These are phyloP conservation scores for Aegle marmelos DNA, from an alignment of 345 rosid species.

Conservation along the genomic window DNA sequence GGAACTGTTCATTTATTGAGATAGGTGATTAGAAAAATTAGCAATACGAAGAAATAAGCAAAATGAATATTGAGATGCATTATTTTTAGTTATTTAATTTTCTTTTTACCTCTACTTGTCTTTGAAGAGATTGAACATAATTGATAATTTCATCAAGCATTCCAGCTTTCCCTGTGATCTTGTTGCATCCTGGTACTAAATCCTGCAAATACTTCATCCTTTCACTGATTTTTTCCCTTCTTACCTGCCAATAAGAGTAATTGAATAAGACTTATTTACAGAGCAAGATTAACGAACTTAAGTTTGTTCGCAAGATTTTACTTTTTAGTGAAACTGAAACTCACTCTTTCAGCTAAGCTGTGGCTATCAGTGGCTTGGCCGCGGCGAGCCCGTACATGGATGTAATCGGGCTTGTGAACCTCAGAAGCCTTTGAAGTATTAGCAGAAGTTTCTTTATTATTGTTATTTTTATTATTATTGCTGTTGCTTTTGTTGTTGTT, in stretches of 20 bases:
- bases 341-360: constrained; percentile 95
- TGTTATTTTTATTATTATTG: constrained; percentile 31
- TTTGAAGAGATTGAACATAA: constrained; percentile 78
- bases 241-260: constrained; percentile 46
- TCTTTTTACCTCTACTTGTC: constrained; percentile 63
- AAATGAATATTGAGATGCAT: not conserved
- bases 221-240: constrained; percentile 84
- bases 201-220: constrained; percentile 83
- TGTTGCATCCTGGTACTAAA: constrained; percentile 76
- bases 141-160: constrained; percentile 87
- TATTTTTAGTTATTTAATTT: not conserved
- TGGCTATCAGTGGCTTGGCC: constrained; percentile 99
- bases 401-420: constrained; percentile 72
- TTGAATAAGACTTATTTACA: not conserved
- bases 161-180: constrained; percentile 74
- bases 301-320: too few relatives aligned
- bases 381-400: constrained; percentile 94
- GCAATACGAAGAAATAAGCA: not conserved
- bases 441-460: constrained; percentile 38
- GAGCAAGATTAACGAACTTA: too few relatives aligned
- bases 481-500: constrained; percentile 36
- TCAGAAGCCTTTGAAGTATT: constrained; percentile 55
- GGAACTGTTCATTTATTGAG: constrained; percentile 42
- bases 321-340: constrained; percentile 11
- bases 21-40: not conserved